Conservation (phyloP, 148 eudicot genomes). For the Silene conica region DNA sequence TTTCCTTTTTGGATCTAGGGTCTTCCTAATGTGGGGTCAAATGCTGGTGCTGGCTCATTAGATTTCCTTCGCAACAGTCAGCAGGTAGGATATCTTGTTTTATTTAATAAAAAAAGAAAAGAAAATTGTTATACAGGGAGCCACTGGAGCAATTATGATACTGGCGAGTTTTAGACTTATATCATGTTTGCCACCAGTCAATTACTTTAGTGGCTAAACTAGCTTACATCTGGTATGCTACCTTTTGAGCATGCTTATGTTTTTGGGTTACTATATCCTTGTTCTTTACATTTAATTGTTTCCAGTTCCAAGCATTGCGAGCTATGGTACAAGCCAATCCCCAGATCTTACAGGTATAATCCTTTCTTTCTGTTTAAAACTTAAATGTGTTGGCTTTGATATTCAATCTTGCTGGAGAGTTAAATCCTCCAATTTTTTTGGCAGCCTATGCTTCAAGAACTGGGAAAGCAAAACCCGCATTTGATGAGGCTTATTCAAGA, state of each 20-base stretch:
- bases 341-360: conserved; percentile 23
- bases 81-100: conserved; percentile 42
- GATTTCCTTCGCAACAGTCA: conserved; percentile 85
- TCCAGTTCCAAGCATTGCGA: conserved; percentile 77
- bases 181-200: no score
- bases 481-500: conserved; percentile 79
- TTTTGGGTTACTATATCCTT: background rate
- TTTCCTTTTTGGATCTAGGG: conserved; percentile 40
- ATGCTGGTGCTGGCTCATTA: conserved; percentile 62
- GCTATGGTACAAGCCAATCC: conserved; percentile 26
- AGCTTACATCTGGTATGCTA: background rate
- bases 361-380: background rate
- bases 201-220: background rate
- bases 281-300: background rate
- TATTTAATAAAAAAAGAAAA: no score
- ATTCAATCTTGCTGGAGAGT: background rate
- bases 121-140: no score
- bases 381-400: background rate
- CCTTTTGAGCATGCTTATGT: background rate
- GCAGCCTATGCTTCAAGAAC: conserved; percentile 93
- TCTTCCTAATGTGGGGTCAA: conserved; percentile 73
- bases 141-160: no score
- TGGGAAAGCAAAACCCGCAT: conserved; percentile 84
- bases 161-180: no score
- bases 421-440: conserved; percentile 17